Evolutionary conservation across 495 filamentous ascomycete genomes (phyloP).

Genomic region (Neurospora pannonica): DNA sequence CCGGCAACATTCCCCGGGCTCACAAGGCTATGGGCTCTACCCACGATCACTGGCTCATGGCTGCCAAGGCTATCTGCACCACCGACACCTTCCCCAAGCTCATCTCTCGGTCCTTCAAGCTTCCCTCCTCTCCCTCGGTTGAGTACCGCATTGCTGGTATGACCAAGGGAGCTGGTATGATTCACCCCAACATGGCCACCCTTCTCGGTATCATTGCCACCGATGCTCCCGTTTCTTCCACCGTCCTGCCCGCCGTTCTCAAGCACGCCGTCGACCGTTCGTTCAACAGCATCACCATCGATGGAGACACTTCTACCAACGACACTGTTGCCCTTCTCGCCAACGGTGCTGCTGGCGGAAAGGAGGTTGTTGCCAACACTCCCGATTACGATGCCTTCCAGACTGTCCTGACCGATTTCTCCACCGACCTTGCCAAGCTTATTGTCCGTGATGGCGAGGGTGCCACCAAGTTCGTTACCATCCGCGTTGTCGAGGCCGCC

Average conservation of each 20-base stretch:
- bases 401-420: constrained; percentile 61
- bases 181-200: constrained; percentile 98
- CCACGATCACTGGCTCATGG: constrained; percentile 77
- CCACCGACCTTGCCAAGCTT: constrained; percentile 77
- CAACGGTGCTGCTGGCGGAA: constrained; percentile 84
- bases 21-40: constrained; percentile 56
- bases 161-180: constrained; percentile 99
- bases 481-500: constrained; percentile 67
- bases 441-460: constrained; percentile 96
- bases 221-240: constrained; percentile 70
- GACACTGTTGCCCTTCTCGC: constrained; percentile 90
- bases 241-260: constrained; percentile 59
- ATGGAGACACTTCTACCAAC: constrained; percentile 95
- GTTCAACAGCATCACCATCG: constrained; percentile 96
- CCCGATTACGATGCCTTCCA: constrained; percentile 59
- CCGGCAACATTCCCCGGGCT: constrained; percentile 68
- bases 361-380: constrained; percentile 46
- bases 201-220: constrained; percentile 90
- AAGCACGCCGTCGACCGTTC: constrained; percentile 68
- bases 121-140: constrained; percentile 68
- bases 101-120: constrained; percentile 68
- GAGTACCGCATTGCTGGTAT: constrained; percentile 85
- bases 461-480: constrained; percentile 95
- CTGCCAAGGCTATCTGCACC: constrained; percentile 92
- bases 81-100: constrained; percentile 99